These are phyloP conservation scores for Pyricularia grisea DNA, from an alignment of 2,329 filamentous ascomycete genomes.

Conservation along the genomic window DNA sequence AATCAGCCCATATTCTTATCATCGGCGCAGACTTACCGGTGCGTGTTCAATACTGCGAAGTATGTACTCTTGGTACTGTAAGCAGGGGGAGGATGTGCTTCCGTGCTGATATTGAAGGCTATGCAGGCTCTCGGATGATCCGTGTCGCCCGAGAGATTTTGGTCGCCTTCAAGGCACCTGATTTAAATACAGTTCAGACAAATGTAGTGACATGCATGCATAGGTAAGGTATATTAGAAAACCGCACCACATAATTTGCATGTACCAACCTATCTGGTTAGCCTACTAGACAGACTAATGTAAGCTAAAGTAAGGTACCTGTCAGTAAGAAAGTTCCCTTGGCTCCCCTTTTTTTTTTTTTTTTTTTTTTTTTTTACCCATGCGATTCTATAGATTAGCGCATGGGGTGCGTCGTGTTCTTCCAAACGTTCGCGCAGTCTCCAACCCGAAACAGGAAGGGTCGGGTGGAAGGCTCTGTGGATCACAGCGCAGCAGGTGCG, in stretches of 20 bases:
- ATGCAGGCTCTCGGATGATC: neutral
- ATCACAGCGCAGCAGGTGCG: slow-evolving; percentile 1
- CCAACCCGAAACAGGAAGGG: neutral
- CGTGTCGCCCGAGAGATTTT: neutral
- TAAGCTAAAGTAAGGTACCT: no score
- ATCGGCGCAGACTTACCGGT: neutral
- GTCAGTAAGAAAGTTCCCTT: no score
- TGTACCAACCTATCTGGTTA: no score
- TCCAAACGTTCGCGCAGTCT: neutral
- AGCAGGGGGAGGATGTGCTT: neutral
- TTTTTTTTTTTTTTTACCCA: no score
- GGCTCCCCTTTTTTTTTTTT: no score
- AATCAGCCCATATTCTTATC: neutral
- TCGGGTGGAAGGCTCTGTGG: neutral
- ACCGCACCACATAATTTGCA: neutral
- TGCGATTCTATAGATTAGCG: neutral
- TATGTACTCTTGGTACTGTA: neutral
- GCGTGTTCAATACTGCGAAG: neutral
- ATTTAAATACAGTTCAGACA: neutral
- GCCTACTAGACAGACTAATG: no score
- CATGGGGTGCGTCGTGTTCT: neutral
- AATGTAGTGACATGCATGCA: neutral
- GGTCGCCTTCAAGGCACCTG: neutral
- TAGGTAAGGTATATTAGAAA: neutral
- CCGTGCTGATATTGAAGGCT: neutral